Evolutionary conservation across 2,329 filamentous ascomycete genomes (phyloP).

Genomic region (Arthroderma sp.): DNA sequence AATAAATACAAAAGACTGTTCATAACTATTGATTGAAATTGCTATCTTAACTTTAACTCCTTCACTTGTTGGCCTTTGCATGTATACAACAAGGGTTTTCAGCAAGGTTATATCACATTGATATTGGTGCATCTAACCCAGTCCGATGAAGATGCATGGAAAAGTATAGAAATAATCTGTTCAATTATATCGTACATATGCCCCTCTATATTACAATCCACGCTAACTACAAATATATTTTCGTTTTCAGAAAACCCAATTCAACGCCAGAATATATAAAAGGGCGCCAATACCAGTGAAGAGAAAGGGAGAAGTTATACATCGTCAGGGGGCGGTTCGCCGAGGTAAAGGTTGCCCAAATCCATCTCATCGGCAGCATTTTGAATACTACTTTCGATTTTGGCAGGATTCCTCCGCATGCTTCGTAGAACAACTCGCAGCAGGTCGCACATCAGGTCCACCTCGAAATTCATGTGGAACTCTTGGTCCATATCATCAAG

Average conservation of each 20-base stretch:
- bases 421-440: constrained; percentile 31
- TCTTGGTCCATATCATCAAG: constrained; percentile 27
- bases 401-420: constrained; percentile 18
- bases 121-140: too few species aligned
- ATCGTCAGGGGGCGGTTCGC: constrained; percentile 11
- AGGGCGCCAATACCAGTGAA: neutral
- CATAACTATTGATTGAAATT: too few species aligned
- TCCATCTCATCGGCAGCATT: constrained; percentile 30
- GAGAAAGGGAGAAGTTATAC: neutral
- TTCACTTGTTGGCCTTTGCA: too few species aligned
- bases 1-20: too few species aligned
- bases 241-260: neutral
- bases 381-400: constrained; percentile 25
- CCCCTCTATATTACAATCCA: neutral
- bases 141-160: too few species aligned
- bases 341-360: constrained; percentile 24
- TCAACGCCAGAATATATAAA: neutral
- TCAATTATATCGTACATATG: constrained; percentile 2
- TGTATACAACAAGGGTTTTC: too few species aligned
- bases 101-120: too few species aligned
- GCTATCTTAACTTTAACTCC: too few species aligned
- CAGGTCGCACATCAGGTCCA: constrained; percentile 34
- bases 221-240: neutral
- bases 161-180: neutral
- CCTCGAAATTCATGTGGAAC: constrained; percentile 30